These are phyloP conservation scores for Candida adriatica DNA, from an alignment of 805 yeast species.

Conservation along the genomic window DNA sequence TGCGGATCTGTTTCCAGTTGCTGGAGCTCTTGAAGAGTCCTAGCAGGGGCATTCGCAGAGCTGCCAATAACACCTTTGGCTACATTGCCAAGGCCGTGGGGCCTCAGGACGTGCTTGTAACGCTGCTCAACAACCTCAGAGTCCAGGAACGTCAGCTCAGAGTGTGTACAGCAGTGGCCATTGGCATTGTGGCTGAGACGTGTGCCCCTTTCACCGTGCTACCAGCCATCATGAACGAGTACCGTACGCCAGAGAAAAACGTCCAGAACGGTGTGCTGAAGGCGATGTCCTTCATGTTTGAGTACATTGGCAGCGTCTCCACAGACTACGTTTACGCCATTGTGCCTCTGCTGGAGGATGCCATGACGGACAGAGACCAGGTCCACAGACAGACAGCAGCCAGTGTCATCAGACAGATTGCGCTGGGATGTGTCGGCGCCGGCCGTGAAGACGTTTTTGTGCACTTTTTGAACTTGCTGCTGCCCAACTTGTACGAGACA, in stretches of 20 bases:
- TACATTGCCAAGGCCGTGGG: constrained; percentile 88
- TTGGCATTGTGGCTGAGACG: constrained; percentile 90
- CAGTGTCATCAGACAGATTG: constrained; percentile 73
- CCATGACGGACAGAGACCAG: constrained; percentile 80
- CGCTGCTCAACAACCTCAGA: constrained; percentile 73
- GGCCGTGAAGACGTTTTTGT: constrained; percentile 79
- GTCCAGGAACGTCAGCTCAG: constrained; percentile 95
- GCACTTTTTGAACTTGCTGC: constrained; percentile 70
- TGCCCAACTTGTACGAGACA: constrained; percentile 90
- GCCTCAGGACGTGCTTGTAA: constrained; percentile 87
- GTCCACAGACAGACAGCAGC: constrained; percentile 97
- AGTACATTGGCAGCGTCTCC: constrained; percentile 77
- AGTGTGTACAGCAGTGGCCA: constrained; percentile 96
- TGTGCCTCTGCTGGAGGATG: constrained; percentile 78
- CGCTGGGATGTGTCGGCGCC: constrained; percentile 67
- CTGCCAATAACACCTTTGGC: constrained; percentile 90
- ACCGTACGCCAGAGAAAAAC: constrained; percentile 82
- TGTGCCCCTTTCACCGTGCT: constrained; percentile 90
- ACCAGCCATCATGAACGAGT: constrained; percentile 95
- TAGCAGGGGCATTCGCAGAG: constrained; percentile 65
- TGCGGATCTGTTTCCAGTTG: constrained; percentile 88
- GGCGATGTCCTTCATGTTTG: constrained; percentile 85
- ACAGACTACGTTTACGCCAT: constrained; percentile 77
- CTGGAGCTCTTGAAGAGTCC: constrained; percentile 83
- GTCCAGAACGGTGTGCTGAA: constrained; percentile 95